Percentiles rank a stretch among this genome's conserved stretches.
These are phyloP conservation scores for Stagonosporopsis vannaccii DNA, from an alignment of 2,329 filamentous ascomycete species.

Conservation along the genomic window DNA sequence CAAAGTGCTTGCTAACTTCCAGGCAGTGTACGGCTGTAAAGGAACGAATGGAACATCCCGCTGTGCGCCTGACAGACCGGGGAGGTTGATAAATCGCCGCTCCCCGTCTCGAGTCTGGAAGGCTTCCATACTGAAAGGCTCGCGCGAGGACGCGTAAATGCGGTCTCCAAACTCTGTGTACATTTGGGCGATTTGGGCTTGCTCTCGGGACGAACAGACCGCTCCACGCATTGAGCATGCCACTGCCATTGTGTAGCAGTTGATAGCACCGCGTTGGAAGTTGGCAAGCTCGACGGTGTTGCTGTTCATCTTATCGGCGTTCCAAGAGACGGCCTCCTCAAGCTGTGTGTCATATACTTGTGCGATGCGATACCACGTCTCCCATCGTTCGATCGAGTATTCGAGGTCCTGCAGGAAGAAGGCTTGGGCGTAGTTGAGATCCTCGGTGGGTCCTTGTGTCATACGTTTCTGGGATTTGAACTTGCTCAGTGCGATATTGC, in stretches of 20 bases:
- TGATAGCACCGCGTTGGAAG: slow-evolving; percentile 80
- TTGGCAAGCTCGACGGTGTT: slow-evolving; percentile 76
- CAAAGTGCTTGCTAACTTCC: slow-evolving; percentile 69
- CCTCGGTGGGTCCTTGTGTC: slow-evolving; percentile 80
- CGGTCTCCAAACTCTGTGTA: slow-evolving; percentile 73
- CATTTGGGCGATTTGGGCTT: slow-evolving; percentile 67
- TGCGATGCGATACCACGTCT: slow-evolving; percentile 87
- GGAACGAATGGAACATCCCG: slow-evolving; percentile 64
- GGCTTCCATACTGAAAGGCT: slow-evolving; percentile 72
- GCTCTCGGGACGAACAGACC: slow-evolving; percentile 53
- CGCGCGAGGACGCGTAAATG: slow-evolving; percentile 72
- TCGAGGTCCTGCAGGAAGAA: slow-evolving; percentile 85
- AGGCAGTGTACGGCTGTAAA: slow-evolving; percentile 66
- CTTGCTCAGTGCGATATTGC: slow-evolving; percentile 85
- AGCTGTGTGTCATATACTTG: slow-evolving; percentile 89
- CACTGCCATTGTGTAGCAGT: slow-evolving; percentile 76
- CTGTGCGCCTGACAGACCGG: slow-evolving; percentile 59
- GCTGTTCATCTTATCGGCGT: slow-evolving; percentile 89
- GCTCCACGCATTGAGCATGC: slow-evolving; percentile 65
- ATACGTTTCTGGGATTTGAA: slow-evolving; percentile 82
- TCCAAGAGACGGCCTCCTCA: slow-evolving; percentile 87
- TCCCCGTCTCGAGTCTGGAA: slow-evolving; percentile 67
- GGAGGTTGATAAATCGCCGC: slow-evolving; percentile 66
- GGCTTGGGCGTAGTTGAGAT: slow-evolving; percentile 80
- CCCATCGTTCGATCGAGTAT: slow-evolving; percentile 82